These are phyloP conservation scores for Apophysomyces elegans DNA, from an alignment of 371 early-diverging fungal genomes.

Conservation along the genomic window DNA sequence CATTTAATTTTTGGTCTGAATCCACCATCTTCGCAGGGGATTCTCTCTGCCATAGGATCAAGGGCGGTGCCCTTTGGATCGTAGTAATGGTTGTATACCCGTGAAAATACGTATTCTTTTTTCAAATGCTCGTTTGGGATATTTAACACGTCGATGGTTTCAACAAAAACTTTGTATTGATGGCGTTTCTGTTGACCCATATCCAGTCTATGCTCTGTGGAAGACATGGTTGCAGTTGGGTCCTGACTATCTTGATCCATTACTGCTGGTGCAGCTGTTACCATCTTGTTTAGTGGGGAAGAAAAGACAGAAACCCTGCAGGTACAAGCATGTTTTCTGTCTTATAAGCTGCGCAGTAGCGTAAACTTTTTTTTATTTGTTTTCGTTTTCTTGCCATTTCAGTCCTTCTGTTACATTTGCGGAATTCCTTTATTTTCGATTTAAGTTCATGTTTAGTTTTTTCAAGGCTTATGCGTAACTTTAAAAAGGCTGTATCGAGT, in stretches of 20 bases:
- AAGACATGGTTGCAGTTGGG: neutral
- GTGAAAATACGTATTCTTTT: neutral
- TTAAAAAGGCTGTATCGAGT: neutral
- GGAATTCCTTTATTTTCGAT: neutral
- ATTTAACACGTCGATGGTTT: neutral
- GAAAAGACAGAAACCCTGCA: neutral
- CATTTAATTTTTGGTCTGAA: neutral
- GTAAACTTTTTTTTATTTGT: neutral
- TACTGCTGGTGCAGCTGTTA: neutral
- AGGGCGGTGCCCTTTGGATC: neutral
- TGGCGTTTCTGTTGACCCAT: neutral
- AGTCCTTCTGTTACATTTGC: neutral
- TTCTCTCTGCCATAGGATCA: neutral
- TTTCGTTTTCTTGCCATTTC: neutral
- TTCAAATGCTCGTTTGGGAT: neutral
- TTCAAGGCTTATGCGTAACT: neutral
- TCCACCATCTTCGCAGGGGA: neutral
- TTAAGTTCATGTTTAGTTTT: neutral
- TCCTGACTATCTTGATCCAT: neutral
- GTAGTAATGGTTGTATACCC: neutral
- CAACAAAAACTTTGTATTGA: neutral
- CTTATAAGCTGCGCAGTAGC: neutral
- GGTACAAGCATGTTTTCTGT: neutral
- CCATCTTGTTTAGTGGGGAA: neutral
- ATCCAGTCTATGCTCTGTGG: neutral